Base-by-base conservation (phyloP, 2,329 filamentous ascomycete species). In the Gnomoniopsis smithogilvyi region DNA sequence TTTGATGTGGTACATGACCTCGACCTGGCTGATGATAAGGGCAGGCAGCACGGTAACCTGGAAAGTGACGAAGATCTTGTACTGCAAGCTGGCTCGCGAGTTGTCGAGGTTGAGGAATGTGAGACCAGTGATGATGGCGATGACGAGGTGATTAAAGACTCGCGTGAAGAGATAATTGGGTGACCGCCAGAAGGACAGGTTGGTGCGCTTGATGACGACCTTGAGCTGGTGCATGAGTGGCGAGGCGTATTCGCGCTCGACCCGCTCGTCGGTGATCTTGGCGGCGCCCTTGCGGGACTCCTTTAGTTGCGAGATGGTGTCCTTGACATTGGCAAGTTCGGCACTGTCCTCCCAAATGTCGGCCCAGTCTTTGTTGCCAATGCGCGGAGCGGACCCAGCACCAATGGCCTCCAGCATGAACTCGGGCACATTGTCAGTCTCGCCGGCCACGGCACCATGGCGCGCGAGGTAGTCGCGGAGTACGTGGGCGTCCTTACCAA, bases 111-210 rank as follows among this genome's bases (percentile, higher is more conserved):
- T 83, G 51, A 96, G 78, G 72, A 89, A 96, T 36, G 88, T 88
- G 14, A 96, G 80, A 65, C 92, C 92, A 0, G 89, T 91, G 57
- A 96, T 76, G 15, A 96, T 69, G 1, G 90, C 88, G 64, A 96
- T 90, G 62, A 86, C 83, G 61, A 94, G 78, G 70, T 96, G 92
- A 69, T 90, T 93, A 79, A 94, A 96, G 19, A 96, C 78, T 19
- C 92, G 85, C 0, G 92, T 96, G 72, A 96, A 95, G 54, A 92
- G 87, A 71, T 96, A 96, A 76, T 96, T 92, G 38, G 90, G 90
- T 2, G 89, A 90, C 46, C 92, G 83, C 91, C 91, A 96, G 78
- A 90, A 94, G 0, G 90, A 82, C 3, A 91, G 77, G 71, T 92
- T 89, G 64, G 88, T 91, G 59, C 93, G 86, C 59, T 76, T 79